Evolutionary conservation across 257 asterid species (phyloP).

Genomic region (Solanum stenotomum): DNA sequence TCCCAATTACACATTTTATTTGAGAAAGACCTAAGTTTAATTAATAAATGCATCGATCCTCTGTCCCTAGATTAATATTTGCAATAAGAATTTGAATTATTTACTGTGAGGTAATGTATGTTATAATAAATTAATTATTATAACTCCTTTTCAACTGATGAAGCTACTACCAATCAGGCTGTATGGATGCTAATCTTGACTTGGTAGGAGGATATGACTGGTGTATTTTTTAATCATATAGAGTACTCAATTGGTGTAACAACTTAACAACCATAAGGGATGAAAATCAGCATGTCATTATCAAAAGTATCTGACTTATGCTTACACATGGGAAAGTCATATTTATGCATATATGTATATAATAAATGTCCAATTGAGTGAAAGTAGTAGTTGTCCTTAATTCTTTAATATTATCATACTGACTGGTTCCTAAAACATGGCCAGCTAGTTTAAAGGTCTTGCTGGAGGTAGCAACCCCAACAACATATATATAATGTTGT

Average conservation of each 20-base stretch:
- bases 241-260: slow-evolving; percentile 39
- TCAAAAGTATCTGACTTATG: slow-evolving; percentile 21
- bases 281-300: slow-evolving; percentile 8
- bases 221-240: slow-evolving; percentile 11
- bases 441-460: slow-evolving; percentile 32
- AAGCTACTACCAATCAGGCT: not conserved
- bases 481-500: not conserved
- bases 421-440: slow-evolving; percentile 30
- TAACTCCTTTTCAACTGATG: not conserved
- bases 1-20: not conserved
- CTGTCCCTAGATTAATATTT: not conserved
- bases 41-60: not conserved
- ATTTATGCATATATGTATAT: not conserved
- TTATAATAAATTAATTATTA: not conserved
- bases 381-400: slow-evolving; percentile 6
- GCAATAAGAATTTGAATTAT: not conserved
- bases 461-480: not conserved
- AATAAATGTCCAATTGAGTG: not conserved
- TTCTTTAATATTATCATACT: slow-evolving; percentile 3
- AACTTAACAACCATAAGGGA: slow-evolving; percentile 38
- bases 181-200: slow-evolving; percentile 8
- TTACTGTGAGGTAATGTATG: not conserved
- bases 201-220: slow-evolving; percentile 16
- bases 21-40: not conserved
- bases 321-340: not conserved